Conservation (phyloP, 2,329 filamentous ascomycete species). For the Corniculantispora saksenae region DNA sequence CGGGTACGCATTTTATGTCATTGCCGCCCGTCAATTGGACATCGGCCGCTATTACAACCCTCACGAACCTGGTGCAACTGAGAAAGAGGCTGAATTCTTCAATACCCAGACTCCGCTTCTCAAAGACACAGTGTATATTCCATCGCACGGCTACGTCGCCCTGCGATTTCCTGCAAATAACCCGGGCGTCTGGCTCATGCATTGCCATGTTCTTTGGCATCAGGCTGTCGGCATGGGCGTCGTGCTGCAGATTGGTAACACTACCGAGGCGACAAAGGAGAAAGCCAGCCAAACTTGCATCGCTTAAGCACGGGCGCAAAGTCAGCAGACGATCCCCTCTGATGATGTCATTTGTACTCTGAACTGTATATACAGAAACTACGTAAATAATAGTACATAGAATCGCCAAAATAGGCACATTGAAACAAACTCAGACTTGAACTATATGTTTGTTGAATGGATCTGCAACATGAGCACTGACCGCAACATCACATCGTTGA, state of each 20-base stretch:
- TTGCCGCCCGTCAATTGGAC: slow-evolving; percentile 17
- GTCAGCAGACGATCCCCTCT: neutral
- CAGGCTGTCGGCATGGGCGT: slow-evolving; percentile 45
- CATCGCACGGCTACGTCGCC: slow-evolving; percentile 36
- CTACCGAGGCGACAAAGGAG: neutral
- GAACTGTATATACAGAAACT: neutral
- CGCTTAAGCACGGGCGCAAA: neutral
- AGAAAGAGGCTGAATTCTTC: neutral
- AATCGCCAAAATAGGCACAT: neutral
- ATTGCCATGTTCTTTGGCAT: slow-evolving; percentile 41
- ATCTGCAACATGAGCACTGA: neutral
- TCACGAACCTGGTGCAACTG: neutral
- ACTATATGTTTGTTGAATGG: neutral
- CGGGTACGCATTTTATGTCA: slow-evolving; percentile 21
- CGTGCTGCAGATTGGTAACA: slow-evolving; percentile 23
- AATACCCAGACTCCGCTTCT: slow-evolving; percentile 29
- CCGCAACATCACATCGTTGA: neutral
- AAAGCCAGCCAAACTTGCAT: slow-evolving; percentile 7
- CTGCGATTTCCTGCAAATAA: slow-evolving; percentile 38
- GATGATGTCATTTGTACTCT: neutral
- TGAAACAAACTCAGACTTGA: neutral
- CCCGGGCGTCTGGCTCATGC: slow-evolving; percentile 39
- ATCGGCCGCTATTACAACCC: slow-evolving; percentile 19
- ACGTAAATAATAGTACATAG: neutral
- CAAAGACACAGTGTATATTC: slow-evolving; percentile 39